Base-by-base conservation (phyloP, 148 eudicot species). In the Oxyria digyna region DNA sequence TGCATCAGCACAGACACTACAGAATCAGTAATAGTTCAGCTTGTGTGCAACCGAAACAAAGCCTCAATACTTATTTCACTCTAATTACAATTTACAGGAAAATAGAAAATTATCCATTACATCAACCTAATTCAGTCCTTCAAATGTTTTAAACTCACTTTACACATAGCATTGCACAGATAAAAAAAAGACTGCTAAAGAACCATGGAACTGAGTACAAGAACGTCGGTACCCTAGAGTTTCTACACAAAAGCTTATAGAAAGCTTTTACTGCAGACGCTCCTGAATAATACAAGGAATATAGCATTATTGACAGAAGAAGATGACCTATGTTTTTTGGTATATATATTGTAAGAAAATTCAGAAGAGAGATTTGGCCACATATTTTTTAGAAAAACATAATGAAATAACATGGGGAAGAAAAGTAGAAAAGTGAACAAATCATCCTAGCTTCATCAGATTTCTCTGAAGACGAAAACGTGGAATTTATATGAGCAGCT, bases 211-310 rank as follows among this genome's bases (percentile, higher is more conserved):
- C 37, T 13, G 37, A 17, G n/a, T 15, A 29, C 65, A 54, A 24
- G 62, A 23, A 54, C 11, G 29, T 23, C 3, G 27, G 23, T 13
- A 52, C 8, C 26, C 26, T 52, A 52, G 29, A 52, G 26, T 54
- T 10, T 54, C 62, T 15, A 23, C 14, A 54, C 29, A 54, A 54
- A 54, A 91, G 86, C 76, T 91, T 93, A 64, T 84, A 91, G 76
- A 91, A 91, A 54, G 96, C 97, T 84, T 87, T 89, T 69, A 87
- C 91, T 0, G 97, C 97, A 41, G 97, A 91, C 37, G 89, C 89
- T 48, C 97, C 97, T 91, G 80, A 73, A 59, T 21, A 38, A 38
- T 59, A 27, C 20, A 59, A 59, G 35, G 0, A 59, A 59, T 31
- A 9, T 24, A 54, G 17, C 4, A 54, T 54, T 54, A 54, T 54